Evolutionary conservation across 2,329 filamentous ascomycete species (phyloP).

Genomic region (Fusarium verrucosum): DNA sequence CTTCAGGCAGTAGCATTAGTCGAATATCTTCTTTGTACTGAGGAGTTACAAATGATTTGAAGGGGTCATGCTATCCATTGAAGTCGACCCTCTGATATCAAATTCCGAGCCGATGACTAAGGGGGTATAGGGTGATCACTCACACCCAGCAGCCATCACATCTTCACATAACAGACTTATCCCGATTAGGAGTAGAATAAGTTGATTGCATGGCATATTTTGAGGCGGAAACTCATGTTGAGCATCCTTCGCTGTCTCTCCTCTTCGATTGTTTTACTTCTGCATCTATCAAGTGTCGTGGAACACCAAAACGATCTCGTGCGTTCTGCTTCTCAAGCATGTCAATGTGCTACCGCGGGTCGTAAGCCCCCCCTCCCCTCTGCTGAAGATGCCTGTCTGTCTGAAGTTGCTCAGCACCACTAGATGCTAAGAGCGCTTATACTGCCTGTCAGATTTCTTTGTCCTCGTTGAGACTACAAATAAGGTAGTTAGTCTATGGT

Average conservation of each 20-base stretch:
- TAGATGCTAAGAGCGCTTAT: not conserved
- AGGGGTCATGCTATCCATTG: not conserved
- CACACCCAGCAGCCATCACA: not conserved
- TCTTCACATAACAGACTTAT: not conserved
- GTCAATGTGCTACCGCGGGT: constrained; percentile 2
- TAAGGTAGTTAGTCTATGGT: not conserved
- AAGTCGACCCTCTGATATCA: not conserved
- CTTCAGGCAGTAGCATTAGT: no score
- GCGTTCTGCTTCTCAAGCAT: constrained; percentile 6
- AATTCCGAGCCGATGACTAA: not conserved
- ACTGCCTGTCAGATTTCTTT: not conserved
- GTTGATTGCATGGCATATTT: not conserved
- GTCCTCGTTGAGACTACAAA: not conserved
- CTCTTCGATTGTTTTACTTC: constrained; percentile 10
- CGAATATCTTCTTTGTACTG: not conserved
- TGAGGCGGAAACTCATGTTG: constrained; percentile 17
- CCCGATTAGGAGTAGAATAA: constrained; percentile 29
- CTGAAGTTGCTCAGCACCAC: not conserved
- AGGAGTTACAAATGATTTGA: not conserved
- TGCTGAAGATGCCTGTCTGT: no score
- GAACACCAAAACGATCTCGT: constrained; percentile 16
- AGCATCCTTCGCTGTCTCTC: constrained; percentile 5
- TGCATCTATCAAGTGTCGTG: constrained; percentile 17
- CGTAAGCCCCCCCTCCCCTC: not conserved
- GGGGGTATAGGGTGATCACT: not conserved